Percentiles rank a stretch among this genome's conserved stretches.
Conservation (phyloP, 192 early-diverging fungal species). For the Coemansia sp. region DNA sequence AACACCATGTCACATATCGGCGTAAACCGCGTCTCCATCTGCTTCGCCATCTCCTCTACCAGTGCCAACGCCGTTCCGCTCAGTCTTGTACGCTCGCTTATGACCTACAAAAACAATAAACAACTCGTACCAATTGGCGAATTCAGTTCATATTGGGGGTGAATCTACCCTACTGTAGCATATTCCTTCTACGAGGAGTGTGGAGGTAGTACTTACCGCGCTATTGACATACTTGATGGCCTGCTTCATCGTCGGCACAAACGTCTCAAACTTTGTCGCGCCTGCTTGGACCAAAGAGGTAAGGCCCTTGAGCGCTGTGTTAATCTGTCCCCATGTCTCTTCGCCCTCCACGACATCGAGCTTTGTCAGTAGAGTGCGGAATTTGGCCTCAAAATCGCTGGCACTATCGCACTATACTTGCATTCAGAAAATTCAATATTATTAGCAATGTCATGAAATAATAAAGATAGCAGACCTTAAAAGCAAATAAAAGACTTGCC, state of each 20-base stretch:
- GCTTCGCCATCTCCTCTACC: constrained; percentile 64
- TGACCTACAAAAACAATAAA: constrained; percentile 56
- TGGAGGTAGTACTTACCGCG: constrained; percentile 52
- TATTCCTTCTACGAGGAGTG: not conserved
- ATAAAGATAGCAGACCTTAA: not conserved
- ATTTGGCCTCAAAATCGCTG: constrained; percentile 53
- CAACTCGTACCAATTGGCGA: not conserved
- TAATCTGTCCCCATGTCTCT: constrained; percentile 69
- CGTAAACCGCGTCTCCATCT: constrained; percentile 66
- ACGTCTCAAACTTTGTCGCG: constrained; percentile 48
- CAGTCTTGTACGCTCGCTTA: constrained; percentile 75
- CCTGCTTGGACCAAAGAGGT: constrained; percentile 48
- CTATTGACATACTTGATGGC: constrained; percentile 52
- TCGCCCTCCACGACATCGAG: constrained; percentile 63
- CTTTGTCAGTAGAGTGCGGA: constrained; percentile 42
- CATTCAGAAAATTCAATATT: not conserved
- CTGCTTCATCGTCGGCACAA: constrained; percentile 56
- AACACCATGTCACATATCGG: constrained; percentile 64
- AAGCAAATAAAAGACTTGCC: constrained; percentile 17
- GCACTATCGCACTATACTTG: constrained; percentile 51
- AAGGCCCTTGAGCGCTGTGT: constrained; percentile 61
- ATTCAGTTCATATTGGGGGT: not conserved
- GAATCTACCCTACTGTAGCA: not conserved
- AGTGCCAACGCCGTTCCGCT: constrained; percentile 69
- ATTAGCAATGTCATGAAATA: constrained; percentile 11